phyloP scores from a whole-genome alignment of 331 rosid genomes.

The Erythrophleum ivorense region DNA sequence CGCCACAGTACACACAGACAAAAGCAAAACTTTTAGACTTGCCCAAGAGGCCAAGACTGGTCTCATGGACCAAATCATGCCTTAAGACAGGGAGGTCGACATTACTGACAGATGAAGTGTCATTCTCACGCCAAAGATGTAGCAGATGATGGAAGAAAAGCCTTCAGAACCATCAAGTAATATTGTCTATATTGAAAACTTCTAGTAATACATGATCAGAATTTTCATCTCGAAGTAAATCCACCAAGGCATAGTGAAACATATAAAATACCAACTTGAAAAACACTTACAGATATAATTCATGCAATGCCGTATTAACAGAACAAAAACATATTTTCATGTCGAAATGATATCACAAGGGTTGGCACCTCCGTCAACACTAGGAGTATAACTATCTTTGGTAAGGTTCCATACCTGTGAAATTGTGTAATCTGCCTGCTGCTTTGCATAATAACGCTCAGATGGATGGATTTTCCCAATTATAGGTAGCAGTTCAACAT shows the following conservation, averaged over 20 bases:
- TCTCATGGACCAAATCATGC: neutral
- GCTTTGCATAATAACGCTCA: conserved; percentile 92
- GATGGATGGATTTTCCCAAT: conserved; percentile 96
- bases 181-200: neutral
- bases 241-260: neutral
- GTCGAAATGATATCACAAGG: conserved; percentile 32
- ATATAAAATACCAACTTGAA: neutral
- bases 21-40: neutral
- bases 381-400: conserved; percentile 1
- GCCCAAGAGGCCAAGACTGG: neutral
- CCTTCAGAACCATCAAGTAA: conserved; percentile 20
- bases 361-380: conserved; percentile 10
- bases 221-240: conserved; percentile 15
- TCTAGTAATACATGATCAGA: conserved; percentile 6
- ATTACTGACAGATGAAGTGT: conserved; percentile 10
- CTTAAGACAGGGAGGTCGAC: neutral
- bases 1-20: neutral
- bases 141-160: conserved; percentile 10
- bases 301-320: conserved; percentile 32
- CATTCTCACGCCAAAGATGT: conserved; percentile 17
- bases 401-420: conserved; percentile 69
- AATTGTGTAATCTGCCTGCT: conserved; percentile 88
- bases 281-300: conserved; percentile 20
- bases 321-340: conserved; percentile 11
- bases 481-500: conserved; percentile 74